Evolutionary conservation across 305 asterid genomes (phyloP).

Genomic region (Withania somnifera): DNA sequence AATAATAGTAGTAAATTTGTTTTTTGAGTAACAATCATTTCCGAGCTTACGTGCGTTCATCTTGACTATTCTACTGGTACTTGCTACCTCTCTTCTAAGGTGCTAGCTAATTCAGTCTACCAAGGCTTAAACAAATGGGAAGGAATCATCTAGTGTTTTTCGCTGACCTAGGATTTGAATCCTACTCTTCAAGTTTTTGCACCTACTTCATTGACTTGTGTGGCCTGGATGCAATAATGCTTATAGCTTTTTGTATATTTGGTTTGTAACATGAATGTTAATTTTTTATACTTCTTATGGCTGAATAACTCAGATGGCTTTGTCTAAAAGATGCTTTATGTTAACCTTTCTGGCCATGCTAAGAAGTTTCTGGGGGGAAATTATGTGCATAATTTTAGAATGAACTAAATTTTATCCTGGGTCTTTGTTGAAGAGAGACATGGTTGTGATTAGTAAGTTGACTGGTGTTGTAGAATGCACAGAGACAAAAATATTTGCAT

Average conservation of each 20-base stretch:
- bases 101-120: not conserved
- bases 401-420: not conserved
- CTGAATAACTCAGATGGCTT: not conserved
- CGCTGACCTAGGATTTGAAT: not conserved
- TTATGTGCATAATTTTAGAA: not conserved
- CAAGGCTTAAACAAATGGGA: not conserved
- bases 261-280: not conserved
- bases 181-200: no score
- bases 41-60: not conserved
- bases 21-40: no score
- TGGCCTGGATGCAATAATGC: not conserved
- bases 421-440: not conserved
- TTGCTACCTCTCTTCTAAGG: not conserved
- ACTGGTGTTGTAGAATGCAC: not conserved
- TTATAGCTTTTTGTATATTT: not conserved
- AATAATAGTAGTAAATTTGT: no score
- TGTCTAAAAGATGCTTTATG: not conserved
- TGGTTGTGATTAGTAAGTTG: not conserved
- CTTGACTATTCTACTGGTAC: not conserved
- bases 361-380: not conserved
- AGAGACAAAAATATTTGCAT: no score
- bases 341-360: not conserved
- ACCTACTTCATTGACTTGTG: no score
- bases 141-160: not conserved
- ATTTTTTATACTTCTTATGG: not conserved